Conservation (phyloP, 768 basidiomycete genomes). For the Tylopilus subfusipes region DNA sequence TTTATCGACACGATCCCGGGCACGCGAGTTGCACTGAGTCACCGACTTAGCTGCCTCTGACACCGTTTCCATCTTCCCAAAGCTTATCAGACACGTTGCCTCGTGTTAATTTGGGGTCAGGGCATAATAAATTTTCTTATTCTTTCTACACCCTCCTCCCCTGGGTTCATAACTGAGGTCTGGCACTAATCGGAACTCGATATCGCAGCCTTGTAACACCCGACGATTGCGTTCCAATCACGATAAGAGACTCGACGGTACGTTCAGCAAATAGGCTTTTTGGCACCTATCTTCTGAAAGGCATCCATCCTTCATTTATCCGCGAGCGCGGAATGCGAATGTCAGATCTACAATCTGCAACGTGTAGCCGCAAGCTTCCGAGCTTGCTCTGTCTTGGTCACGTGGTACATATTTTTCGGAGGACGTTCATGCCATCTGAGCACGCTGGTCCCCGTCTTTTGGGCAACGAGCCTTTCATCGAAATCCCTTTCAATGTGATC, state of each 20-base stretch:
- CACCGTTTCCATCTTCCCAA: not conserved
- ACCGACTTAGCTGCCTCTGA: not conserved
- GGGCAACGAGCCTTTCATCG: conserved; percentile 19
- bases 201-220: not conserved
- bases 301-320: not conserved
- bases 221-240: no score
- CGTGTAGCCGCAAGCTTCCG: conserved; percentile 23
- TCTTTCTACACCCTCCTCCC: not conserved
- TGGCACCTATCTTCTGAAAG: not conserved
- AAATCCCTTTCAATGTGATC: conserved; percentile 14
- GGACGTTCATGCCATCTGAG: not conserved
- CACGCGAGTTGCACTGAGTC: not conserved
- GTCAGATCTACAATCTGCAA: conserved; percentile 12
- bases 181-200: not conserved
- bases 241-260: not conserved
- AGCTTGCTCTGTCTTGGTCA: conserved; percentile 26
- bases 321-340: conserved; percentile 2
- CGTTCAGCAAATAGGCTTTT: not conserved
- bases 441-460: conserved; percentile 16
- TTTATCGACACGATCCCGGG: not conserved
- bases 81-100: not conserved
- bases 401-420: conserved; percentile 11
- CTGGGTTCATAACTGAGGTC: not conserved
- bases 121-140: not conserved
- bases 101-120: conserved; percentile 10